Evolutionary conservation across 179 eudicot genomes (phyloP).

Genomic region (Pouteria campechiana): DNA sequence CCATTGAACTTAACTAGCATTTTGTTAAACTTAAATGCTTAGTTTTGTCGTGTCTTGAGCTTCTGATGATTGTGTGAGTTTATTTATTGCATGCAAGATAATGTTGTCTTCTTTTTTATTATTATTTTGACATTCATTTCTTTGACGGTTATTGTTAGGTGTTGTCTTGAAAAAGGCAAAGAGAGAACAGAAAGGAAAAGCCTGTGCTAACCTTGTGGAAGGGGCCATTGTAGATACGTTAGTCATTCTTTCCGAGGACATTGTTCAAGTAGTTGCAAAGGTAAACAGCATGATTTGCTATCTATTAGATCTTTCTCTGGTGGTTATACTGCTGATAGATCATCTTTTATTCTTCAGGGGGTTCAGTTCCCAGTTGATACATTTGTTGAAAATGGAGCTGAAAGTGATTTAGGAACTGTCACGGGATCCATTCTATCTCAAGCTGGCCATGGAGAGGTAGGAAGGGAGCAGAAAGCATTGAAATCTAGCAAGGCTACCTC

Average conservation of each 20-base stretch:
- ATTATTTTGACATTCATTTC: not conserved
- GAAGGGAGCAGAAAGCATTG: conserved; percentile 5
- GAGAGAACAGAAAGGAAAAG: conserved; percentile 66
- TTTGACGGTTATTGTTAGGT: conserved; percentile 32
- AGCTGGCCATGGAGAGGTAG: conserved; percentile 15
- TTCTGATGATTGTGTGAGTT: no score
- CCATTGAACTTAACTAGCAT: no score
- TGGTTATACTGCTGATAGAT: not conserved
- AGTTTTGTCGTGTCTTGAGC: no score
- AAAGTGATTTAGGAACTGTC: conserved; percentile 23
- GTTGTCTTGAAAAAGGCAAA: conserved; percentile 77
- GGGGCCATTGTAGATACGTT: conserved; percentile 63
- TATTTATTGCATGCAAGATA: not conserved
- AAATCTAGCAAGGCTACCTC: conserved; percentile 6
- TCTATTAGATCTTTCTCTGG: not conserved
- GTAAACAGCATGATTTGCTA: conserved; percentile 16
- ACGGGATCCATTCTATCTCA: conserved; percentile 6
- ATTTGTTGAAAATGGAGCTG: conserved; percentile 15
- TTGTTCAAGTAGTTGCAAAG: conserved; percentile 95
- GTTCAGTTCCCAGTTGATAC: conserved; percentile 34
- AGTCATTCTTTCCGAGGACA: conserved; percentile 57
- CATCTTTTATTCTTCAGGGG: conserved; percentile 22
- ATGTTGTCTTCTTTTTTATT: no score
- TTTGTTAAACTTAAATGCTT: no score
- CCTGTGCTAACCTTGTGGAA: conserved; percentile 31